Evolutionary conservation across 2,329 filamentous ascomycete species (phyloP).

Genomic region (Botrytis galanthina): DNA sequence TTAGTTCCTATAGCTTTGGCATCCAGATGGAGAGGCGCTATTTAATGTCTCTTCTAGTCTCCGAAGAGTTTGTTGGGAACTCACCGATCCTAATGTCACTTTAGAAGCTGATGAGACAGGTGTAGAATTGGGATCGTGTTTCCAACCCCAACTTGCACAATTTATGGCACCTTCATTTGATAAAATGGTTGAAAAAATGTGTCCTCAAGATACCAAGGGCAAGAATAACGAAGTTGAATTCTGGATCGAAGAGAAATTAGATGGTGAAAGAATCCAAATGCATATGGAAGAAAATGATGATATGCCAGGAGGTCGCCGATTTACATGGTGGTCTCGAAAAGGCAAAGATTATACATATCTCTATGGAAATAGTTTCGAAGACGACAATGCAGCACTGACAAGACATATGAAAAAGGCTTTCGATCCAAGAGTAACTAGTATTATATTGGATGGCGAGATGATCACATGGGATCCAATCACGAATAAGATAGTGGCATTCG

Average conservation of each 20-base stretch:
- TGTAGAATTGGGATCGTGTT: conserved; percentile 86
- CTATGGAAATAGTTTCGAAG: conserved; percentile 75
- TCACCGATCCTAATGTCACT: conserved; percentile 69
- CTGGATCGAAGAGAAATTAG: conserved; percentile 97
- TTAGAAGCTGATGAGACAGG: conserved; percentile 73
- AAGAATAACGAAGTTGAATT: conserved; percentile 73
- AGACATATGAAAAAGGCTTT: conserved; percentile 78
- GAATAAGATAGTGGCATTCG: conserved; percentile 84
- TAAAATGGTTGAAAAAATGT: conserved; percentile 69
- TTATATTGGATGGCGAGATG: conserved; percentile 97
- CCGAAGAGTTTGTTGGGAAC: conserved; percentile 89
- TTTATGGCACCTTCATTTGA: conserved; percentile 84
- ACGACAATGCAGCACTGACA: conserved; percentile 74
- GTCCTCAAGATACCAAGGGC: conserved; percentile 40
- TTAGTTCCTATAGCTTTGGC: conserved; percentile 63
- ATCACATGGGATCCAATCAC: conserved; percentile 91
- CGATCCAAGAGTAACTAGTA: conserved; percentile 70
- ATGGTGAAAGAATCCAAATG: conserved; percentile 95
- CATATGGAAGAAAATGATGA: conserved; percentile 76
- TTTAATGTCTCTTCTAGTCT: conserved; percentile 92
- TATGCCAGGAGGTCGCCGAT: conserved; percentile 67
- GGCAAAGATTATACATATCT: conserved; percentile 95
- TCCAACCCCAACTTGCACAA: conserved; percentile 91
- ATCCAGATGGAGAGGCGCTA: conserved; percentile 70
- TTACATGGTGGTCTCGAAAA: conserved; percentile 92